Evolutionary conservation across 352 stramenopile genomes (phyloP).

Genomic region (Globisporangium ultimum): DNA sequence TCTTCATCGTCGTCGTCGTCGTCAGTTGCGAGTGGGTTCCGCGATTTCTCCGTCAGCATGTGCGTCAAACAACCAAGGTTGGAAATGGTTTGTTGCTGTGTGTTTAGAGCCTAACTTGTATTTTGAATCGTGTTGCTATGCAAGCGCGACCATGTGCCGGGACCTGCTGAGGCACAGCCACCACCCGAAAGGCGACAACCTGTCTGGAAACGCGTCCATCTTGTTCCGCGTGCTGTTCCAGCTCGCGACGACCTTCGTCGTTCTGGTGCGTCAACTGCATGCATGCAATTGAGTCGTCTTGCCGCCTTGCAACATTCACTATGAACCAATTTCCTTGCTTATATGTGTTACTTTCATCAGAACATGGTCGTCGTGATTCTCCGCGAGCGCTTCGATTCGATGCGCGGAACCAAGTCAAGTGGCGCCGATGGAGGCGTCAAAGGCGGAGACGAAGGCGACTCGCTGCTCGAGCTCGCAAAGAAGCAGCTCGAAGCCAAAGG

Average conservation of each 20-base stretch:
- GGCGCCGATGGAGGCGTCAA: neutral
- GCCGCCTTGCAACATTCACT: neutral
- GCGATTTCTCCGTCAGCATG: slow-evolving; percentile 42
- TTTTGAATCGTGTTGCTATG: neutral
- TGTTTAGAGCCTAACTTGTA: neutral
- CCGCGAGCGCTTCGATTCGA: slow-evolving; percentile 53
- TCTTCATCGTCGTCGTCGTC: neutral
- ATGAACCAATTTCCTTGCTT: neutral
- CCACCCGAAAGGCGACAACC: neutral
- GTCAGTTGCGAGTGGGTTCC: slow-evolving; percentile 23
- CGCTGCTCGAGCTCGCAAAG: slow-evolving; percentile 53
- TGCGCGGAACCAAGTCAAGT: neutral
- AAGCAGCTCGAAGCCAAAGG: slow-evolving; percentile 47
- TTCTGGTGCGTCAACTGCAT: slow-evolving; percentile 26
- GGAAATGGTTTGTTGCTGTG: neutral
- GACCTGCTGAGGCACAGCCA: slow-evolving; percentile 12
- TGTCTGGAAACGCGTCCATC: slow-evolving; percentile 1
- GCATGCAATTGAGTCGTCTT: neutral
- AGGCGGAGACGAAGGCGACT: slow-evolving; percentile 8
- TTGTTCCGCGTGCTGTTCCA: slow-evolving; percentile 39
- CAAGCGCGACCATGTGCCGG: slow-evolving; percentile 28
- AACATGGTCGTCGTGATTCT: slow-evolving; percentile 60
- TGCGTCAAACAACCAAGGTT: slow-evolving; percentile 16
- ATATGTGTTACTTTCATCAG: slow-evolving; percentile 14
- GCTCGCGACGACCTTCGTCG: slow-evolving; percentile 35